These are phyloP conservation scores for Diaporthe batatas DNA, from an alignment of 2,329 filamentous ascomycete species.

Conservation along the genomic window DNA sequence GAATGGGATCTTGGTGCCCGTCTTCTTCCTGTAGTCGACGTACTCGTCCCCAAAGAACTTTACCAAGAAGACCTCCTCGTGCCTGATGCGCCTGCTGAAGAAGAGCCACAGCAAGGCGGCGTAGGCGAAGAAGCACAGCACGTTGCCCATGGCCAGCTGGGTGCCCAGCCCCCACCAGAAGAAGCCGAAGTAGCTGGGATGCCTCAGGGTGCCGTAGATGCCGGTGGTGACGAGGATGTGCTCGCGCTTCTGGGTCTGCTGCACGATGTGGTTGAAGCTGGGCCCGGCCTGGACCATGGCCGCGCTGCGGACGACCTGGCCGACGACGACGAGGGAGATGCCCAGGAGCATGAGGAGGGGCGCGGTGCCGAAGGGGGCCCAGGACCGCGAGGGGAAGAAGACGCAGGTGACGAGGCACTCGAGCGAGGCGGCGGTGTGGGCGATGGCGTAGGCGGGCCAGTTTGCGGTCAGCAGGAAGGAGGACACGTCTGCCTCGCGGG, in stretches of 20 bases:
- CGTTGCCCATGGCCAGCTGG: constrained; percentile 89
- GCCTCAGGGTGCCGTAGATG: constrained; percentile 81
- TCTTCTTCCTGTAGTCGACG: constrained; percentile 76
- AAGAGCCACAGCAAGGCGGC: constrained; percentile 85
- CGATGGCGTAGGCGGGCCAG: constrained; percentile 85
- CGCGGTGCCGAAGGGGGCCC: constrained; percentile 60
- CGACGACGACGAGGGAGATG: constrained; percentile 72
- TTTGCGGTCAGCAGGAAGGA: constrained; percentile 90
- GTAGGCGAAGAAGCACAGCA: constrained; percentile 82
- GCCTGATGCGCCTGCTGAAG: constrained; percentile 79
- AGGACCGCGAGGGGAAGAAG: constrained; percentile 65
- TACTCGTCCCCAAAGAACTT: constrained; percentile 90
- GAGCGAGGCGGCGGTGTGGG: constrained; percentile 79
- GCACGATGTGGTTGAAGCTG: constrained; percentile 92
- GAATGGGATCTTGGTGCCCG: constrained; percentile 85
- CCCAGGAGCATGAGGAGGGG: constrained; percentile 67
- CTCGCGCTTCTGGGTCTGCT: constrained; percentile 74
- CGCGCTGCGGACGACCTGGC: constrained; percentile 81
- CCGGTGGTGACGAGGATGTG: constrained; percentile 88
- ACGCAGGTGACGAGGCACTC: constrained; percentile 77
- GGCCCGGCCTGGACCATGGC: constrained; percentile 92
- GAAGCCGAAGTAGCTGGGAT: constrained; percentile 97
- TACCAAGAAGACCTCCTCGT: constrained; percentile 83
- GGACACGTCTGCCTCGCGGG: constrained; percentile 75
- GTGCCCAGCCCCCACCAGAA: constrained; percentile 99